phyloP scores from a whole-genome alignment of 768 basidiomycete genomes.

The Naganishia kalamii region DNA sequence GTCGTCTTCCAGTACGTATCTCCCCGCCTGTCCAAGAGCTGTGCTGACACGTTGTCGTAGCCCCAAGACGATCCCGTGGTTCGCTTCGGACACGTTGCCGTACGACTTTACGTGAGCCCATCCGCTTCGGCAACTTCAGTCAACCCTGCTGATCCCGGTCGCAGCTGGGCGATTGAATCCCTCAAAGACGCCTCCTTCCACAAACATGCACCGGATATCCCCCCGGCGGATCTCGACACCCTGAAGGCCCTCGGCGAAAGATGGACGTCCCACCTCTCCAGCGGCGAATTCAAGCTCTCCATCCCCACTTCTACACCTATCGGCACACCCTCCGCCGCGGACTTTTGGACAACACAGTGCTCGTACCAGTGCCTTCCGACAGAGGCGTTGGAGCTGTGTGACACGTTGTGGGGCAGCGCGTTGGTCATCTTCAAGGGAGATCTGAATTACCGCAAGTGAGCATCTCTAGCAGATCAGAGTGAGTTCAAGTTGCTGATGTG shows the following conservation, averaged over 20 bases:
- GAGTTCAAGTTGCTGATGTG: background rate
- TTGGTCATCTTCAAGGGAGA: slow-evolving; percentile 45
- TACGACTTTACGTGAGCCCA: slow-evolving; percentile 59
- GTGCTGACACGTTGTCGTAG: slow-evolving; percentile 48
- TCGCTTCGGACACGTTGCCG: slow-evolving; percentile 90
- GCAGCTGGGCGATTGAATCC: slow-evolving; percentile 53
- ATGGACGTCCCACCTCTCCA: slow-evolving; percentile 66
- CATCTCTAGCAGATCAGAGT: no score
- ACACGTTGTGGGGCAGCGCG: slow-evolving; percentile 33
- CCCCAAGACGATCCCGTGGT: slow-evolving; percentile 94
- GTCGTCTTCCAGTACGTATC: slow-evolving; percentile 80
- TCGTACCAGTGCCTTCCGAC: slow-evolving; percentile 43
- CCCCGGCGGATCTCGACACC: slow-evolving; percentile 32
- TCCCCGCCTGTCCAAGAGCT: background rate
- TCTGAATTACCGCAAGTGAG: slow-evolving; percentile 86
- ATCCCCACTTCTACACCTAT: slow-evolving; percentile 59
- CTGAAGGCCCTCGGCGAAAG: slow-evolving; percentile 61
- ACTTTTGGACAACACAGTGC: slow-evolving; percentile 46
- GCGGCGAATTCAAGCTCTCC: slow-evolving; percentile 66
- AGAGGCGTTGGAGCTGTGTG: slow-evolving; percentile 52
- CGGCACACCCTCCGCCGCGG: slow-evolving; percentile 51
- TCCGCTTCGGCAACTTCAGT: background rate
- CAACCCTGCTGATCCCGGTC: background rate
- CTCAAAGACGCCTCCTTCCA: slow-evolving; percentile 56
- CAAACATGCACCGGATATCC: slow-evolving; percentile 36